Percentiles rank a stretch among this genome's conserved stretches.
These are phyloP conservation scores for Pichia sp. DNA, from an alignment of 1,139 yeast genomes.

Conservation along the genomic window DNA sequence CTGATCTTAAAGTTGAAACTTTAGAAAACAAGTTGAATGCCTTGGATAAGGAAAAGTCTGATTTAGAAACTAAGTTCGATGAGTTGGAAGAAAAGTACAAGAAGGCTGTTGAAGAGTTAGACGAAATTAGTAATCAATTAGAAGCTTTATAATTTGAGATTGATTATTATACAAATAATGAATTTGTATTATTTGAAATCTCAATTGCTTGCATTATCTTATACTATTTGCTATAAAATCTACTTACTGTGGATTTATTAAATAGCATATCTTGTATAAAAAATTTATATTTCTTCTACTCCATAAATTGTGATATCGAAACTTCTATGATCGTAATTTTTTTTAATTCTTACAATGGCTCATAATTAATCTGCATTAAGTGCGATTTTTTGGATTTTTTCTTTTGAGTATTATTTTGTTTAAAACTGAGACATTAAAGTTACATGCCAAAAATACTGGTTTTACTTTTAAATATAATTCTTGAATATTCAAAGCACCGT, in stretches of 20 bases:
- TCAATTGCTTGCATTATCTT: conserved; percentile 8
- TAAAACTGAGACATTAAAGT: no score
- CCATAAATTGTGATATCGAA: no score
- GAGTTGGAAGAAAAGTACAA: conserved; percentile 77
- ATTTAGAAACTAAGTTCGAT: conserved; percentile 87
- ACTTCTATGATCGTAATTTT: no score
- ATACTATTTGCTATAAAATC: conserved; percentile 3
- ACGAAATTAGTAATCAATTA: conserved; percentile 89
- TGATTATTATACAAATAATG: not conserved
- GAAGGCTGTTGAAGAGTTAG: conserved; percentile 83
- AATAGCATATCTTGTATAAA: not conserved
- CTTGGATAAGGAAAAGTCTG: conserved; percentile 87
- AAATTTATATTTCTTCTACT: no score
- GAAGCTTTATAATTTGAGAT: conserved; percentile 60
- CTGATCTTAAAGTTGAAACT: conserved; percentile 95
- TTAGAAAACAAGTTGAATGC: conserved; percentile 92
- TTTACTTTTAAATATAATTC: no score
- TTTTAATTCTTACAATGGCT: no score
- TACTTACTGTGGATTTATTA: not conserved
- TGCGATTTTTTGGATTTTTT: no score
- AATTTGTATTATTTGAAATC: conserved; percentile 2
- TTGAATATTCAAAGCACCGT: no score
- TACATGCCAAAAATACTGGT: no score
- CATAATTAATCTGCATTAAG: no score
- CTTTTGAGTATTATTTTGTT: no score